Base-by-base conservation (phyloP, 441 rosid genomes). In the Corymbia calophylla region DNA sequence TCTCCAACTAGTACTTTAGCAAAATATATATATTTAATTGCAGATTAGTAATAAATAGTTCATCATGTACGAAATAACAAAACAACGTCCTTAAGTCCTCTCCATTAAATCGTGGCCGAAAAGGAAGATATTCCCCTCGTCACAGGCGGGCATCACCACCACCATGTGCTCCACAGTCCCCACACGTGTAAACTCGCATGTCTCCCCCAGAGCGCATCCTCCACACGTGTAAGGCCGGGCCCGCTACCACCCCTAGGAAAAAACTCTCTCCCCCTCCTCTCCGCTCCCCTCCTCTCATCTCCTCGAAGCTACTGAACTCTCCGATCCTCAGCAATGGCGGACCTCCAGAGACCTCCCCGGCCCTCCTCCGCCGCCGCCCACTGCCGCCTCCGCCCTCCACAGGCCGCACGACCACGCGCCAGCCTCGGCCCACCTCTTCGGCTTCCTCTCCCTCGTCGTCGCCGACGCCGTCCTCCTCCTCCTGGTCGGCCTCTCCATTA, bases 401-500 rank as follows among this genome's bases (percentile, higher is more conserved):
- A 94, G 91, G 58, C 91, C 94, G 92, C 97, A 93, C 89, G 55
- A 90, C 58, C 95, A 93, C 62, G 91, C 94, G 4, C 94, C 97
- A 8, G 93, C 92, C 91, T 90, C 97, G 53, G 66, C 95, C 88
- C 99, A 95, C 18, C 92, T 93, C 88, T 27, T 94, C 35, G 99
- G 98, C 8, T 49, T 95, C 88, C 88, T 96, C 32, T 89, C 96
- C 54, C 93, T 97, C 64, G 8, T 95, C 81, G 88, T 98, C 91
- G 91, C 97, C 27, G 93, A 95, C 86, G 93, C 95, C 87, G 87
- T 96, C 88, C 95, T 98, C 82, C 97, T 97, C 87, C 90, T 95
- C 88, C 95, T 98, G 89, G 88, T 96, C 3, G 98, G 98, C 39
- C n/a, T 95, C 87, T 93, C 98, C 15, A 89, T 92, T 82, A 93